These are phyloP conservation scores for Flammula alnicola DNA, from an alignment of 1,284 basidiomycete genomes.

Conservation along the genomic window DNA sequence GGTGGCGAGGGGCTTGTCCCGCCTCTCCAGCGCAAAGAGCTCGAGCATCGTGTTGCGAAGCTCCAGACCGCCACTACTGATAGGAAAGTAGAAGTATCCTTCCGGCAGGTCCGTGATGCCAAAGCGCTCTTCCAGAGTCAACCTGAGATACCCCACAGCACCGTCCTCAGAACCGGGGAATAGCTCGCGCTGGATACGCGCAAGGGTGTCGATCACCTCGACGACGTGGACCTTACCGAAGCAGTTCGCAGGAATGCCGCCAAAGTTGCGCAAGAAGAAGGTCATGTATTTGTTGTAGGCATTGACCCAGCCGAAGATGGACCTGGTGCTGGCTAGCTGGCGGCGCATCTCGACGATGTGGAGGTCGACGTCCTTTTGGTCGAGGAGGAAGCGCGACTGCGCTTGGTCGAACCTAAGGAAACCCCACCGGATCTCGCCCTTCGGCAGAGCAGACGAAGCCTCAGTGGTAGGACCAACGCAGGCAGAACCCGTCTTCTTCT, in stretches of 20 bases:
- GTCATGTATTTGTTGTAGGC: constrained; percentile 49
- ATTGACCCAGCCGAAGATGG: constrained; percentile 47
- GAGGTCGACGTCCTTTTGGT: constrained; percentile 40
- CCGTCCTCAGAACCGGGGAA: constrained; percentile 33
- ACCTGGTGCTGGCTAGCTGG: constrained; percentile 42
- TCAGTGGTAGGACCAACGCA: constrained; percentile 29
- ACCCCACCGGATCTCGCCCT: constrained; percentile 45
- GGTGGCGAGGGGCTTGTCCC: constrained; percentile 12
- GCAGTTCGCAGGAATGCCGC: constrained; percentile 40
- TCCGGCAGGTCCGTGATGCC: constrained; percentile 41
- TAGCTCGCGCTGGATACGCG: constrained; percentile 41
- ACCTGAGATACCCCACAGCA: constrained; percentile 38
- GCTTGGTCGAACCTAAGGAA: constrained; percentile 42
- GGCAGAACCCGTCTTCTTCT: constrained; percentile 44
- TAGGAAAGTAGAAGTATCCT: constrained; percentile 50
- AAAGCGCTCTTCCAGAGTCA: constrained; percentile 39
- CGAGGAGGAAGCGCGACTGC: constrained; percentile 39
- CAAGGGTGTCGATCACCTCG: constrained; percentile 40
- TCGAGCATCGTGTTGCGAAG: constrained; percentile 45
- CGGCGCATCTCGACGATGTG: constrained; percentile 45
- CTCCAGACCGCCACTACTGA: constrained; percentile 44
- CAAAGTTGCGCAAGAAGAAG: constrained; percentile 46
- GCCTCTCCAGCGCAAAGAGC: constrained; percentile 35
- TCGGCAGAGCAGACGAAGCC: constrained; percentile 31
- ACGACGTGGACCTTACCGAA: constrained; percentile 39